These are phyloP conservation scores for Trichoderma koningii DNA, from an alignment of 2,329 filamentous ascomycete genomes.

Conservation along the genomic window DNA sequence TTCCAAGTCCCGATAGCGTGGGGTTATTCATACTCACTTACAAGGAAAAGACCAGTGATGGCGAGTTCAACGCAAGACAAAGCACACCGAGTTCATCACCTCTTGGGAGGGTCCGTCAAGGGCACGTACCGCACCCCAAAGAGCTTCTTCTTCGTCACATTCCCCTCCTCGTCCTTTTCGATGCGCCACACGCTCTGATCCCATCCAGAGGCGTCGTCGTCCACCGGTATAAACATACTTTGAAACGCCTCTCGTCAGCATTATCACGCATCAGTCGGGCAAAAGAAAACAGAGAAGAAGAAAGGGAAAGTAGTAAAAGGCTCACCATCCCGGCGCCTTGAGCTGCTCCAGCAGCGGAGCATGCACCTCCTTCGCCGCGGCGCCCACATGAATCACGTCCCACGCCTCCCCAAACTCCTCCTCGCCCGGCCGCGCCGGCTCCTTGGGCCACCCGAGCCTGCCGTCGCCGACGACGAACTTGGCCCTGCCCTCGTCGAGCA, in stretches of 20 bases:
- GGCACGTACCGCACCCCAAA: slow-evolving; percentile 78
- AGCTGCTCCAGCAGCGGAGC: slow-evolving; percentile 74
- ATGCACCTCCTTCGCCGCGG: slow-evolving; percentile 76
- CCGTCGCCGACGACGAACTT: slow-evolving; percentile 77
- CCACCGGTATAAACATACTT: slow-evolving; percentile 76
- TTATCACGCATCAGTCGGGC: neutral
- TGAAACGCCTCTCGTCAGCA: neutral
- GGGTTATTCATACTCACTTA: neutral
- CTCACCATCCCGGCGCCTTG: slow-evolving; percentile 68
- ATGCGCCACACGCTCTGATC: slow-evolving; percentile 72
- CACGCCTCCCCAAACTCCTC: slow-evolving; percentile 61
- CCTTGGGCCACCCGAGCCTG: slow-evolving; percentile 60
- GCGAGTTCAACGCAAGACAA: neutral
- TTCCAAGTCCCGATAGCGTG: neutral
- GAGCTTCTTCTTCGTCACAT: slow-evolving; percentile 60
- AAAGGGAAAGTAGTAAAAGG: slow-evolving; percentile 6
- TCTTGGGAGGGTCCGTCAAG: slow-evolving; percentile 66
- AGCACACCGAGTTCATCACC: neutral
- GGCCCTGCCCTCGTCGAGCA: slow-evolving; percentile 67
- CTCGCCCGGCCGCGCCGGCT: slow-evolving; percentile 48
- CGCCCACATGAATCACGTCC: slow-evolving; percentile 95
- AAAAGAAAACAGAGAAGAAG: neutral
- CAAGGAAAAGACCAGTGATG: too few species aligned
- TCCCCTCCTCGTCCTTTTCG: slow-evolving; percentile 68
- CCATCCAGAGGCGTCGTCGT: slow-evolving; percentile 50